Percentiles rank a stretch among this genome's conserved stretches.
Evolutionary conservation across 257 asterid genomes (phyloP).

Genomic region (Solanum etuberosum): DNA sequence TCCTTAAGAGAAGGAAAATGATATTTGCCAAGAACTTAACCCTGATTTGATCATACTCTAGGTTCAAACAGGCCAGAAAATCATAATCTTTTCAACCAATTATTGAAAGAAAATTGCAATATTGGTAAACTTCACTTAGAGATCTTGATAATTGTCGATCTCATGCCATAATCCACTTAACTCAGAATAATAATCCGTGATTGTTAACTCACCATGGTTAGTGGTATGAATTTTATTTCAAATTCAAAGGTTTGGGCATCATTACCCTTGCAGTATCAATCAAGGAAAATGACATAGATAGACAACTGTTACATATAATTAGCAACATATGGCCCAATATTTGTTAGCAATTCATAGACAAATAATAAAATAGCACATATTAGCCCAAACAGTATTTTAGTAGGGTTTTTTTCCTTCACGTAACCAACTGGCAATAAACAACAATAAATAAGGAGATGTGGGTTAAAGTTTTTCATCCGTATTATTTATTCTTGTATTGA

Average conservation of each 20-base stretch:
- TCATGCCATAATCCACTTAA: background rate
- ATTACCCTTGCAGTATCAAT: background rate
- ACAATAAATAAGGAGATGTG: background rate
- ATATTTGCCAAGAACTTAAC: background rate
- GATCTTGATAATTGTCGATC: background rate
- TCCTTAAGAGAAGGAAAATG: background rate
- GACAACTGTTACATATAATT: background rate
- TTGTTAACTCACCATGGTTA: background rate
- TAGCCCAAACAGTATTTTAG: background rate
- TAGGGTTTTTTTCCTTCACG: background rate
- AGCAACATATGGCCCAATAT: background rate
- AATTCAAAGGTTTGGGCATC: background rate
- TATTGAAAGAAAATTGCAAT: background rate
- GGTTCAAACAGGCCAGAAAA: background rate
- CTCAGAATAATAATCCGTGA: background rate
- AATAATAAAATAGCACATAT: background rate
- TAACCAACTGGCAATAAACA: background rate
- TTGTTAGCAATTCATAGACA: background rate
- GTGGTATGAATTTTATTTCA: background rate
- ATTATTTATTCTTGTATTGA: background rate
- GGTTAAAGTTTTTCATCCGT: background rate
- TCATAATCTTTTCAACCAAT: background rate
- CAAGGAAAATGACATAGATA: background rate
- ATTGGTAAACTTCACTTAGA: background rate
- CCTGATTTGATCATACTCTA: background rate